Conservation (phyloP, 352 stramenopile species). For the Thalassiosira delicatula region DNA sequence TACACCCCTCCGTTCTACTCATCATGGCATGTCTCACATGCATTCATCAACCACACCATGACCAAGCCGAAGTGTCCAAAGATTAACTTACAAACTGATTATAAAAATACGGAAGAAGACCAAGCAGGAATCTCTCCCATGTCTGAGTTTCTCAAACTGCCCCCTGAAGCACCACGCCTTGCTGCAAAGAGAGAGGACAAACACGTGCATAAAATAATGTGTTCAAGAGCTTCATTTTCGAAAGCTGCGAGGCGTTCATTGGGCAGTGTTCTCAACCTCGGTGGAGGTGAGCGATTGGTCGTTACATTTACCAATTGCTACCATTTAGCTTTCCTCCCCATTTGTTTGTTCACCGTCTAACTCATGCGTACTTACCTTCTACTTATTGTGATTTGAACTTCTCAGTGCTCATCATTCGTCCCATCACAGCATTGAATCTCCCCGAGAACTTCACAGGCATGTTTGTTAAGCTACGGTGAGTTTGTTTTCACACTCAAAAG, state of each 20-base stretch:
- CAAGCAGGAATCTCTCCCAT: constrained; percentile 19
- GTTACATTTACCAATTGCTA: background rate
- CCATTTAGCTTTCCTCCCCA: background rate
- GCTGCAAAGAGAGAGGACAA: constrained; percentile 51
- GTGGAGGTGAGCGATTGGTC: constrained; percentile 46
- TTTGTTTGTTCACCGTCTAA: background rate
- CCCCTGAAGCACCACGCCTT: constrained; percentile 32
- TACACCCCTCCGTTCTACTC: constrained; percentile 4
- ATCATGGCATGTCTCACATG: constrained; percentile 48
- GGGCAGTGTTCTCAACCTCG: constrained; percentile 59
- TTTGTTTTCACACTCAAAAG: constrained; percentile 4
- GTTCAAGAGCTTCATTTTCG: constrained; percentile 61
- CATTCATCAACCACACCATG: constrained; percentile 36
- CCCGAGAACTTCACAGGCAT: constrained; percentile 80
- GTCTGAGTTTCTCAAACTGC: constrained; percentile 55
- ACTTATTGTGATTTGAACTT: constrained; percentile 11
- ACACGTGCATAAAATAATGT: constrained; percentile 47
- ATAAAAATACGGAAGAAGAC: constrained; percentile 21
- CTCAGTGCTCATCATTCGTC: constrained; percentile 75
- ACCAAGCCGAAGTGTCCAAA: background rate
- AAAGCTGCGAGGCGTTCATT: constrained; percentile 61
- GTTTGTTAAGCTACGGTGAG: constrained; percentile 79
- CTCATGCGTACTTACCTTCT: constrained; percentile 1
- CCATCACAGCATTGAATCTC: constrained; percentile 83
- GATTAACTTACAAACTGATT: background rate